Conservation (phyloP, 192 early-diverging fungal genomes). For the Polychytrium aggregatum region DNA sequence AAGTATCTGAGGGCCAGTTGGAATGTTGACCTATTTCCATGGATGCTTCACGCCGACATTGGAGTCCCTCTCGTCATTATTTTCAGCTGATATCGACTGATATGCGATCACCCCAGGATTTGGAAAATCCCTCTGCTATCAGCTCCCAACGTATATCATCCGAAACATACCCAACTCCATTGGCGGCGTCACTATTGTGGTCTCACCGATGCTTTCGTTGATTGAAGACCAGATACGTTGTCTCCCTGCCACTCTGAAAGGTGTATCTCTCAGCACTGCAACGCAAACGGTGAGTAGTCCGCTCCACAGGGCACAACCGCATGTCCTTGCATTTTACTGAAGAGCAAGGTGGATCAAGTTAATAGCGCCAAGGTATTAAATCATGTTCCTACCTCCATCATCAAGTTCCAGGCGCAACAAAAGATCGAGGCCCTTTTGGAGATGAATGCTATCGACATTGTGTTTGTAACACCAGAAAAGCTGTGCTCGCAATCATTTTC, state of each 20-base stretch:
- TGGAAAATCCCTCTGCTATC: constrained; percentile 72
- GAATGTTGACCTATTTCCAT: too few species aligned
- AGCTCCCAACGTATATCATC: constrained; percentile 59
- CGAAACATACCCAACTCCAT: constrained; percentile 1
- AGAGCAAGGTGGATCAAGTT: too few species aligned
- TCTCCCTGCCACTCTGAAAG: constrained; percentile 45
- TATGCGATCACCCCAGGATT: constrained; percentile 6
- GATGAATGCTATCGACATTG: constrained; percentile 42
- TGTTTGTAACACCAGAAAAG: constrained; percentile 66
- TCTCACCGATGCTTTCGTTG: constrained; percentile 69
- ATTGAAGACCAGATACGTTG: constrained; percentile 76
- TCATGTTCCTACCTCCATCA: constrained; percentile 6
- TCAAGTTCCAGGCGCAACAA: neutral
- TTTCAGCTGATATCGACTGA: neutral
- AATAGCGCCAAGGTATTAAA: too few species aligned
- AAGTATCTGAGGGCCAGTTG: too few species aligned
- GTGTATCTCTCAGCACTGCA: constrained; percentile 44
- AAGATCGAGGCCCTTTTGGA: constrained; percentile 22
- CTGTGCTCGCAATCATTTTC: constrained; percentile 51
- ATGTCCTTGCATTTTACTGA: constrained; percentile 5
- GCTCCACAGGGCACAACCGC: too few species aligned
- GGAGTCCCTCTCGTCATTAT: neutral
- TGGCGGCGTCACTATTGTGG: constrained; percentile 50
- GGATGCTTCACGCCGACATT: too few species aligned
- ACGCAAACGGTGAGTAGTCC: constrained; percentile 4